These are phyloP conservation scores for Yarrowia bubula DNA, from an alignment of 805 yeast genomes.

Conservation along the genomic window DNA sequence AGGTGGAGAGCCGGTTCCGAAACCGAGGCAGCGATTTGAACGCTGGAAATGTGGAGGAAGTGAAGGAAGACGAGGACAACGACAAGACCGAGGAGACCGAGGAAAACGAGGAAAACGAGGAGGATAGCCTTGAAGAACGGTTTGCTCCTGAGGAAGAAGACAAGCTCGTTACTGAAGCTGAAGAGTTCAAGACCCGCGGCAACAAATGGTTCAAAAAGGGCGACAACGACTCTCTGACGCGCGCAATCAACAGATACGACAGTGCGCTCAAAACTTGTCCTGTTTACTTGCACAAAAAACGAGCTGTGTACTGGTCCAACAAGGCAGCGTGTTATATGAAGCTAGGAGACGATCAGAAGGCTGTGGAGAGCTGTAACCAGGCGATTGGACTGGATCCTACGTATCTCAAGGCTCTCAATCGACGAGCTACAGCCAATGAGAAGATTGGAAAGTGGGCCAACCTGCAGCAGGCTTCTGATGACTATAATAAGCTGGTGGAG, in stretches of 20 bases:
- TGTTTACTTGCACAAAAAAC: conserved; percentile 11
- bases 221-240: conserved; percentile 13
- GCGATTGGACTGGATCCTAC: conserved; percentile 59
- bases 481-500: conserved; percentile 31
- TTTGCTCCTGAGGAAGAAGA: conserved; percentile 32
- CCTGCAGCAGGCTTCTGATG: conserved; percentile 35
- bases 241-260: conserved; percentile 29
- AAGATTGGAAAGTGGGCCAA: conserved; percentile 35
- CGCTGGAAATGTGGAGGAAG: not conserved
- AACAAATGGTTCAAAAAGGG: conserved; percentile 32
- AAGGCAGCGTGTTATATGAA: conserved; percentile 34
- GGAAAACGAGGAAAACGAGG: not conserved
- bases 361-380: conserved; percentile 61
- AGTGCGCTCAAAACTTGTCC: conserved; percentile 31
- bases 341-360: conserved; percentile 38
- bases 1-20: conserved; percentile 6
- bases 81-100: not conserved
- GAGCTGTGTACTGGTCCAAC: conserved; percentile 34
- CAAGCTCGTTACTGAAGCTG: conserved; percentile 34
- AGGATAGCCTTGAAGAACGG: not conserved
- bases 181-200: conserved; percentile 45
- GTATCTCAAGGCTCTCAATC: conserved; percentile 68
- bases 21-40: not conserved
- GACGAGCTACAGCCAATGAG: conserved; percentile 68
- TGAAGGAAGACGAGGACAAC: not conserved